Base-by-base conservation (phyloP, 78 protist species). In the Mastigamoeba balamuthi region DNA sequence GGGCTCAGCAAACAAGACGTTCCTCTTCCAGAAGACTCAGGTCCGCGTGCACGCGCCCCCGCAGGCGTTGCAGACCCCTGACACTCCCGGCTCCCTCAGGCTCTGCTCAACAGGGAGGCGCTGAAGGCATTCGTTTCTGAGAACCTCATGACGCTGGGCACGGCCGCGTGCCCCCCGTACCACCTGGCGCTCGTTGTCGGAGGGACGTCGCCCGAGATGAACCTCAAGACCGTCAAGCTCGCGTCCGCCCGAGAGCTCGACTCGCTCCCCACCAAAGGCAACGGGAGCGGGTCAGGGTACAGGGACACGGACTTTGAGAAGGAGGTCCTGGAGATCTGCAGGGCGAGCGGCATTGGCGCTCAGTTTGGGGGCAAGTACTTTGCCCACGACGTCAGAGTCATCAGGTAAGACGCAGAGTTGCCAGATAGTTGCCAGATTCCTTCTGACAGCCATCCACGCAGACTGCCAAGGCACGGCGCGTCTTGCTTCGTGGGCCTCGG, bases 281-380 rank as follows among this genome's bases (percentile, higher is more conserved):
- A 41, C 41, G 78, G n/a, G 39, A 0, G 1, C 28, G 94, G 94
- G 40, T 41, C 76, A 5, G 94, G 87, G 9, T 90, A 77, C 89
- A 77, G 94, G 17, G 92, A 87, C 72, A 6, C 83, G 10, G 90
- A n/a, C 10, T 5, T 40, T 39, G 92, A 90, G 89, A 29, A 38
- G 74, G 65, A 53, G 27, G 6, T 92, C 41, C 75, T 30, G 70
- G 6, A 65, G 44, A 40, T 82, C 25, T 41, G 77, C 27, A 83
- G 52, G 25, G 53, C 40, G 17, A 35, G 69, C 43, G 95, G 95
- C 9, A 82, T 92, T 28, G 95, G 95, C 35, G 95, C 95, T 0
- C 95, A 92, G 70, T 92, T 92, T 58, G 95, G 95, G 4, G 94
- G 95, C 9, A 88, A 88, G 80, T 88, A 88, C 81, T 88, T 86